Evolutionary conservation across 176 grass and related monocot genomes (phyloP), one percentile per base, ranked within the genome.

Genomic region (Ensete glaucum): DNA sequence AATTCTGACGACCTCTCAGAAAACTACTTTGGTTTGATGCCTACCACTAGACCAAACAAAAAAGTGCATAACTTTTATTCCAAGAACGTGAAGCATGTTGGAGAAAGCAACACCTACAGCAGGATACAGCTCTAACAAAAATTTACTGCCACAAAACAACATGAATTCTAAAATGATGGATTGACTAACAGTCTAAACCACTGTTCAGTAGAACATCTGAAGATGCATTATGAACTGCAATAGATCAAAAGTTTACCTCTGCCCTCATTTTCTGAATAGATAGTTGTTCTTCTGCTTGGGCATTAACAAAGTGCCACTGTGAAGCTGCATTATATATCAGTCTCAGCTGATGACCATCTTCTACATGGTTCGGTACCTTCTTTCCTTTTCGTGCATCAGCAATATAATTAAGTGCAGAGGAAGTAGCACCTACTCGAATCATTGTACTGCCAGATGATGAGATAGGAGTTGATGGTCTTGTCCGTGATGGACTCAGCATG

Each of bases 241-340:
- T 8, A 4, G 48, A 76, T 16, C 21, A 24, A 63, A 60, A 50
- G 21, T 78, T 74, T 85, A 98, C 95, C 95, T 98, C 88, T 64
- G 90, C 77, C 82, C 52, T 87, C 76, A 89, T 89, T 82, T 98
- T 93, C 62, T 98, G 84, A 87, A 85, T 89, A 29, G 81, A 85
- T 75, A 82, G 56, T 75, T 87, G 82, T 78, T 93, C 90, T 76
- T 93, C 88, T 60, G 80, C 69, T 71, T 83, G 89, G 26, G 90
- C 88, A 91, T 89, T 98, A 70, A 92, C 85, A 82, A 93, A 98
- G 70, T 79, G 83, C 95, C 95, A 98, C 70, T 98, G 95, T 69
- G 91, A 76, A 78, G 78, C 81, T 82, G 85, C 86, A 78, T 90
- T 98, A 76, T 98, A 80, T 72, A 93, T 79, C 24, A 93, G 76